Conservation (phyloP, 2,329 filamentous ascomycete genomes). For the Fusarium floridanum region DNA sequence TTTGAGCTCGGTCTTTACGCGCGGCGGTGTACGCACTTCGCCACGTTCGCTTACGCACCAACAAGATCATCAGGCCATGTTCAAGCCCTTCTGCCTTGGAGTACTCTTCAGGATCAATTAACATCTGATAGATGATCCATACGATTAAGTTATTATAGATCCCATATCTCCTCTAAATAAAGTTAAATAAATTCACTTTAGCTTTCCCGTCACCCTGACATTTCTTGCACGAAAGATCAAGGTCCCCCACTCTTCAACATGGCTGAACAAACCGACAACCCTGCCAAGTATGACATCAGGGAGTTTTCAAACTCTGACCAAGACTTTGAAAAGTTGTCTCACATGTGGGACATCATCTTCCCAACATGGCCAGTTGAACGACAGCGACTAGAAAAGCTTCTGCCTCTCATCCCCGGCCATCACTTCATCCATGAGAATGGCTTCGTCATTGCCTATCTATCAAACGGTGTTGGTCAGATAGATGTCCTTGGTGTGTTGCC, state of each 20-base stretch:
- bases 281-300: constrained; percentile 16
- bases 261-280: neutral
- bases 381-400: constrained; percentile 15
- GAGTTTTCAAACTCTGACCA: constrained; percentile 23
- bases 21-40: neutral
- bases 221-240: neutral
- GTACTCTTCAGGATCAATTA: neutral
- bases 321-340: constrained; percentile 32
- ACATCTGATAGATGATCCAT: neutral
- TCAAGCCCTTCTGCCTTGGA: neutral
- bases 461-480: constrained; percentile 17
- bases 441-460: constrained; percentile 34
- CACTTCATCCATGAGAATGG: constrained; percentile 38
- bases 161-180: neutral
- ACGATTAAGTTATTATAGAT: neutral
- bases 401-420: constrained; percentile 1
- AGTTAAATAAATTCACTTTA: neutral
- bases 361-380: constrained; percentile 35
- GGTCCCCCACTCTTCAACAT: neutral
- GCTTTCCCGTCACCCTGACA: neutral
- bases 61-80: neutral
- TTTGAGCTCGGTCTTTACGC: neutral
- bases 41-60: neutral
- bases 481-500: constrained; percentile 37
- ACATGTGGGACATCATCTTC: constrained; percentile 41